A percentile compares a stretch with the other conserved stretches of the same genome.
Evolutionary conservation across 805 yeast genomes (phyloP).

Genomic region (Clavispora santaluciae): DNA sequence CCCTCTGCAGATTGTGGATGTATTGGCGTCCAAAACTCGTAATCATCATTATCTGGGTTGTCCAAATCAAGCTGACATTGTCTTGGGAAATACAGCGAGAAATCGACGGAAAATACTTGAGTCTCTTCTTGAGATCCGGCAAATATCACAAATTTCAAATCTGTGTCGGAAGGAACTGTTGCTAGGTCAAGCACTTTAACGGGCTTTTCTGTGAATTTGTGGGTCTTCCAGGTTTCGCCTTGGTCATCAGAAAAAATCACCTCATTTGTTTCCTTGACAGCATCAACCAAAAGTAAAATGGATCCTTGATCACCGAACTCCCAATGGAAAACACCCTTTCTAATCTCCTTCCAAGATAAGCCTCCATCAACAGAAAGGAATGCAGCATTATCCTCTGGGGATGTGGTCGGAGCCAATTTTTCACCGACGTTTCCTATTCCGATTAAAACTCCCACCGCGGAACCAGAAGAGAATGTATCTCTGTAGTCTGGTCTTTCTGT

Average conservation of each 20-base stretch:
- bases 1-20: constrained; percentile 32
- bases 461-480: constrained; percentile 81
- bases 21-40: constrained; percentile 39
- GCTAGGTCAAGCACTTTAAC: constrained; percentile 67
- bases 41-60: constrained; percentile 37
- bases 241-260: constrained; percentile 69
- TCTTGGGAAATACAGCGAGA: constrained; percentile 29
- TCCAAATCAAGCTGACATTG: constrained; percentile 43
- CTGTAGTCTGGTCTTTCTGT: constrained; percentile 82
- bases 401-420: constrained; percentile 27
- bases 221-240: constrained; percentile 72
- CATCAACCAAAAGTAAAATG: constrained; percentile 66
- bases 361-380: constrained; percentile 91
- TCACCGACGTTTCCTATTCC: constrained; percentile 94
- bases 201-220: constrained; percentile 52
- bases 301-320: constrained; percentile 96
- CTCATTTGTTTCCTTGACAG: constrained; percentile 51
- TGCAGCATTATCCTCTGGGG: constrained; percentile 55
- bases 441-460: constrained; percentile 84
- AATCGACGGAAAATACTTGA: constrained; percentile 37
- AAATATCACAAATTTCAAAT: constrained; percentile 69
- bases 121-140: constrained; percentile 38
- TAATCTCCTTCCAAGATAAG: constrained; percentile 75
- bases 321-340: constrained; percentile 79
- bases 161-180: constrained; percentile 90